Base-by-base conservation (phyloP, 164 flowering plant genomes). In the Houttuynia cordata region DNA sequence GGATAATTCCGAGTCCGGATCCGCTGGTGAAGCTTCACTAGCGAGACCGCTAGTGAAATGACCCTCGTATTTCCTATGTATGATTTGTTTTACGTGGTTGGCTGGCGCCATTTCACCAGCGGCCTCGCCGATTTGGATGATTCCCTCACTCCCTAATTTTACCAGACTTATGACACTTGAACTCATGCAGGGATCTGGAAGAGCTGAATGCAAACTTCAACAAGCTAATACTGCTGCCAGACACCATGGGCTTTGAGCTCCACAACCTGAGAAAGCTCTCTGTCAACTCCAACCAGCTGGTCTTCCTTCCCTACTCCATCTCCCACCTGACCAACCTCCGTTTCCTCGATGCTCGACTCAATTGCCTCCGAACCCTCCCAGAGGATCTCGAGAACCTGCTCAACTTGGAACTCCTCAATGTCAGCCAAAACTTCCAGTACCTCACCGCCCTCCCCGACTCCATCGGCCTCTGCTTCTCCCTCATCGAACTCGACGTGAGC, bases 201-300 rank as follows among this genome's bases (percentile, higher is more conserved):
- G 98, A 92, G 60, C 64, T 92, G 70, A 85, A 84, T 60, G 93
- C 86, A 42, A 92, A 89, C 77, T 92, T 92, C 86, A 92, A 92
- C 83, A 74, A 83, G 75, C 68, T 89, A 18, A 76, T 59, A n/a
- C 76, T 54, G 66, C 74, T 92, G 2, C 98, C 98, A 7, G 96
- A 84, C 63, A 76, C 84, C 14, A 78, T 92, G 0, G 98, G 98
- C 0, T 87, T 80, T 56, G 96, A 89, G 75, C 76, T 89, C 13
- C n/a, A 62, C 18, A 83, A 81, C 76, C 81, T 92, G 3, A 75
- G 73, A 57, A 87, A 84, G 70, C 84, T 92, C 0, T 80, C 81
- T 0, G 81, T 92, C 10, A 92, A 89, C 78, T 92, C 93, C 8
- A 92, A 92, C 83, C 89, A 87, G 77, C 80, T 92, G 0, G 53